Evolutionary conservation across 352 stramenopile genomes (phyloP).

Genomic region (Peronospora destructor): DNA sequence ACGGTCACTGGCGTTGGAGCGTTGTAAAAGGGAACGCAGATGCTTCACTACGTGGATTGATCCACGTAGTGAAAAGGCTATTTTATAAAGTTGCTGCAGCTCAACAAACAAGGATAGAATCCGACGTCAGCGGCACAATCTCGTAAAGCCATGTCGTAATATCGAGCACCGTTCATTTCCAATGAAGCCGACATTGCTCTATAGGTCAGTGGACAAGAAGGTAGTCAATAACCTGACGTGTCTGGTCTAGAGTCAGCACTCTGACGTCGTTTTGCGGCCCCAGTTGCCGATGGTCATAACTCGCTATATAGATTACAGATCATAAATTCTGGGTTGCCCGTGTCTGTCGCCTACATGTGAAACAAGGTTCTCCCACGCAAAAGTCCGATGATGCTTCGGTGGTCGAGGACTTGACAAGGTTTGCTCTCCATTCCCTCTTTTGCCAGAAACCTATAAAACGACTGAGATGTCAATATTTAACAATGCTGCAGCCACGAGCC

Average conservation of each 20-base stretch:
- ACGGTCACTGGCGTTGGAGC: too few relatives aligned
- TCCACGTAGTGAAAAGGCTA: slow-evolving; percentile 13
- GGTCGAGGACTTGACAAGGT: slow-evolving; percentile 21
- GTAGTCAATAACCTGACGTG: slow-evolving; percentile 49
- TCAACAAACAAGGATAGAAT: slow-evolving; percentile 1
- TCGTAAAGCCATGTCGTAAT: slow-evolving; percentile 2
- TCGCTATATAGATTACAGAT: not conserved
- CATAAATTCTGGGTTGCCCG: slow-evolving; percentile 28
- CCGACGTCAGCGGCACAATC: not conserved
- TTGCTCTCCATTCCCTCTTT: slow-evolving; percentile 27
- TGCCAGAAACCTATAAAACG: slow-evolving; percentile 30
- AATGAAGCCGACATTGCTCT: slow-evolving; percentile 22
- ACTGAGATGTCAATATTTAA: slow-evolving; percentile 4
- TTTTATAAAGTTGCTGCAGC: slow-evolving; percentile 8
- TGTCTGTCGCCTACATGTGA: slow-evolving; percentile 4
- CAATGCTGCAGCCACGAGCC: not conserved
- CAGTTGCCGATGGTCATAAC: not conserved
- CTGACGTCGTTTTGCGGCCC: slow-evolving; percentile 1
- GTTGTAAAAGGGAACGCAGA: too few relatives aligned
- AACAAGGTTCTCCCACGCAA: slow-evolving; percentile 2
- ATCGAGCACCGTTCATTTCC: not conserved
- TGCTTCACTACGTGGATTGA: slow-evolving; percentile 67
- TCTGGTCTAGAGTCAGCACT: not conserved
- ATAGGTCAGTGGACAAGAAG: slow-evolving; percentile 71
- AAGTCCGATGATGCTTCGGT: slow-evolving; percentile 26